Percentiles rank a stretch among this genome's conserved stretches.
Evolutionary conservation across 371 early-diverging fungal species (phyloP).

Genomic region (Lichtheimia hyalospora): DNA sequence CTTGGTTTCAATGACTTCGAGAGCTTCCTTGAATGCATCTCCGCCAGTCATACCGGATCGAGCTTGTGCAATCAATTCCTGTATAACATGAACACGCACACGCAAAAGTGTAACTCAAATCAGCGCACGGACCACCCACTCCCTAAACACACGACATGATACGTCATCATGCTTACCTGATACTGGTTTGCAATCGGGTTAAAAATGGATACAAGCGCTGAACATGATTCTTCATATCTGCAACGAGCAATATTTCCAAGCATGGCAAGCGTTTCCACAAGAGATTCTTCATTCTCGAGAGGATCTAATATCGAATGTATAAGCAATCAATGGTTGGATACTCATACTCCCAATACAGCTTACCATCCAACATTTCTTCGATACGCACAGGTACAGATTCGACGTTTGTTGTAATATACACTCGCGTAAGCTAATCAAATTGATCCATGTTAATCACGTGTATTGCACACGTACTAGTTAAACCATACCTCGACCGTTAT

Average conservation of each 20-base stretch:
- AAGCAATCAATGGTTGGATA: background rate
- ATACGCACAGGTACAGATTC: slow-evolving; percentile 58
- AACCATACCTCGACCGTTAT: slow-evolving; percentile 42
- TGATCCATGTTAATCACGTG: background rate
- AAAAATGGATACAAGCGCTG: slow-evolving; percentile 56
- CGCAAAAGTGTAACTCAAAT: background rate
- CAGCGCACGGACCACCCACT: background rate
- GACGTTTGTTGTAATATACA: slow-evolving; percentile 58
- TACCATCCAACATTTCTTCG: slow-evolving; percentile 68
- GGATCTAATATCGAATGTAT: slow-evolving; percentile 45
- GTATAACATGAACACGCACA: background rate
- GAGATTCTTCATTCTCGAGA: slow-evolving; percentile 72
- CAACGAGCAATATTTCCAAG: slow-evolving; percentile 76
- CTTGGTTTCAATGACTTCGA: slow-evolving; percentile 62
- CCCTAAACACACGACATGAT: background rate
- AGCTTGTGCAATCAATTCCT: slow-evolving; percentile 37
- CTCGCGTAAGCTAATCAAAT: slow-evolving; percentile 33
- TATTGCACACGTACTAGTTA: background rate
- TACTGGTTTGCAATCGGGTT: slow-evolving; percentile 70
- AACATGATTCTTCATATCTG: slow-evolving; percentile 66
- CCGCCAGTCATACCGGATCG: slow-evolving; percentile 24
- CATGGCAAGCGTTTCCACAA: slow-evolving; percentile 71
- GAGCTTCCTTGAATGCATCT: slow-evolving; percentile 41
- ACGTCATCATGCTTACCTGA: slow-evolving; percentile 38
- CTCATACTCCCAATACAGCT: background rate